A percentile compares a stretch with the other conserved stretches of the same genome.
Conservation (phyloP, 2,329 filamentous ascomycete genomes). For the Colletotrichum noveboracense region DNA sequence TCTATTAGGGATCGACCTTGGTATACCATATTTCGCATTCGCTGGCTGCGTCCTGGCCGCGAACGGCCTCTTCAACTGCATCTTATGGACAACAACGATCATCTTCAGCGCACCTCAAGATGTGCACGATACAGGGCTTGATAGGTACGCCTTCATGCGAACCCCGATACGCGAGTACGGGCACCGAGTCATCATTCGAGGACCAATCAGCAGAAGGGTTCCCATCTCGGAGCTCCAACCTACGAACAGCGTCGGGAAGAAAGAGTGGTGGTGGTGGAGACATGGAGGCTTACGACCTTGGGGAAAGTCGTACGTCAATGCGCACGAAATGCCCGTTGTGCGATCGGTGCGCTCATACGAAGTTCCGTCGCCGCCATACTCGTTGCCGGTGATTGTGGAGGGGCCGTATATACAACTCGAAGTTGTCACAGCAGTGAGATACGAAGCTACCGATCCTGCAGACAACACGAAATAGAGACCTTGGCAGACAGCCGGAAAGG, state of each 20-base stretch:
- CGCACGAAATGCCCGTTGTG: background rate
- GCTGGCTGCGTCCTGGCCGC: slow-evolving; percentile 56
- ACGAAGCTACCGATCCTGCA: slow-evolving; percentile 31
- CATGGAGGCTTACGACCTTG: background rate
- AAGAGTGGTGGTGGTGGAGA: slow-evolving; percentile 20
- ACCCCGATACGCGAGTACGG: slow-evolving; percentile 14
- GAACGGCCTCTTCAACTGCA: slow-evolving; percentile 50
- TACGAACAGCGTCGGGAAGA: background rate
- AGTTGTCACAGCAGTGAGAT: slow-evolving; percentile 45
- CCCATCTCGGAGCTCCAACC: background rate
- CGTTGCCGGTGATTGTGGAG: background rate
- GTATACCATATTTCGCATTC: slow-evolving; percentile 53
- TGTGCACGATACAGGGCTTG: slow-evolving; percentile 25
- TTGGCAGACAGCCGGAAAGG: background rate
- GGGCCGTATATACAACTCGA: slow-evolving; percentile 43
- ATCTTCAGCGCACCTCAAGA: slow-evolving; percentile 36
- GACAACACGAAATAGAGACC: background rate
- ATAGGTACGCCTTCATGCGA: slow-evolving; percentile 27
- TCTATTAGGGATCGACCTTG: slow-evolving; percentile 53
- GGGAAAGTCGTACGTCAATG: slow-evolving; percentile 3
- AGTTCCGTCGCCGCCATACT: background rate
- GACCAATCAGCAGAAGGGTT: background rate
- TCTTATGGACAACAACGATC: slow-evolving; percentile 34
- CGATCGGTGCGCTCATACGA: background rate
- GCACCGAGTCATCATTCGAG: slow-evolving; percentile 7